These are phyloP conservation scores for Boletus rubescentipes DNA, from an alignment of 768 basidiomycete species.

Conservation along the genomic window DNA sequence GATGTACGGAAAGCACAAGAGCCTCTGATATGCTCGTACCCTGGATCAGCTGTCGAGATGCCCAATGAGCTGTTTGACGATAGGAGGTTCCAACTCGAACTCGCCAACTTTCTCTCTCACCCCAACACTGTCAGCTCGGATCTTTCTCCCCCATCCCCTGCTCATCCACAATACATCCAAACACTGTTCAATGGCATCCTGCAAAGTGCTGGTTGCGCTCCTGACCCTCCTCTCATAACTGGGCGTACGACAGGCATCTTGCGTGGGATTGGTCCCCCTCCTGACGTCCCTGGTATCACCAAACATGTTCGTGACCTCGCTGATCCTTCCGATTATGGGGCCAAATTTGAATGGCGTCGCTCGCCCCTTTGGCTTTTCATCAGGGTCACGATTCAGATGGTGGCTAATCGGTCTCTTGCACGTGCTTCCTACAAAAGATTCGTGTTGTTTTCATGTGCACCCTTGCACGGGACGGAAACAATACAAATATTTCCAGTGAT, in stretches of 20 bases:
- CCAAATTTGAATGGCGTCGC: constrained; percentile 33
- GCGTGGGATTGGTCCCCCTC: too few relatives aligned
- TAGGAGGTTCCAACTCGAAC: constrained; percentile 6
- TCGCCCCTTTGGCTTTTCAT: constrained; percentile 36
- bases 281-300: too few relatives aligned
- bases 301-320: constrained; percentile 27
- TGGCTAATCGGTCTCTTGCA: constrained; percentile 7
- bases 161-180: neutral
- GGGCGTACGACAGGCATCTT: neutral
- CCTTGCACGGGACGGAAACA: constrained; percentile 21
- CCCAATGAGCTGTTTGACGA: constrained; percentile 11
- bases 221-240: constrained; percentile 15
- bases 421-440: constrained; percentile 44
- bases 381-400: constrained; percentile 30
- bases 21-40: constrained; percentile 32
- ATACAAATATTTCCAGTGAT: constrained; percentile 13
- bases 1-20: constrained; percentile 31
- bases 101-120: constrained; percentile 21
- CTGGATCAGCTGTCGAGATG: constrained; percentile 15
- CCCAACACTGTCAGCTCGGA: constrained; percentile 5
- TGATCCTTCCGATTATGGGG: too few relatives aligned
- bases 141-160: neutral
- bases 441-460: constrained; percentile 40
- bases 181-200: neutral
- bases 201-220: neutral